These are phyloP conservation scores for Penicillium decumbens DNA, from an alignment of 2,329 filamentous ascomycete species.

Conservation along the genomic window DNA sequence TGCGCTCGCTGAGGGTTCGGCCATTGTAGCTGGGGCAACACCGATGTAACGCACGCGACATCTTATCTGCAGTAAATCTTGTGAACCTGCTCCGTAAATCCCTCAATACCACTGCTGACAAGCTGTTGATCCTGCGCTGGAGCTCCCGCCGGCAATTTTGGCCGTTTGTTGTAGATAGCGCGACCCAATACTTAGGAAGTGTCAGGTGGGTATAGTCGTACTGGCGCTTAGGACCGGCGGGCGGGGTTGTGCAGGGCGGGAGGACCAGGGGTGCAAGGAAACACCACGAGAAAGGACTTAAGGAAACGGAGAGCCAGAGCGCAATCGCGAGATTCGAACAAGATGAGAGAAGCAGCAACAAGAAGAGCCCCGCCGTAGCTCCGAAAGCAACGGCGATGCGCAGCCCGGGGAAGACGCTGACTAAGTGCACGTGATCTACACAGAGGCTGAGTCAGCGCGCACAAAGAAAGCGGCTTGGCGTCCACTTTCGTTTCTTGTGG, in stretches of 20 bases:
- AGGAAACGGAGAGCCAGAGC: not conserved
- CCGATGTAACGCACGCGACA: conserved; percentile 37
- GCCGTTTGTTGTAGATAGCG: conserved; percentile 13
- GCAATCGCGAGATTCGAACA: not conserved
- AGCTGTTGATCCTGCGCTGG: not conserved
- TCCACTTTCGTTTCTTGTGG: conserved; percentile 33
- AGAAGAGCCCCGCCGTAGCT: conserved; percentile 6
- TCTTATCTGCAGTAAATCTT: conserved; percentile 21
- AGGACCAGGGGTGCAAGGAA: conserved; percentile 12
- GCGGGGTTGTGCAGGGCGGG: conserved; percentile 24
- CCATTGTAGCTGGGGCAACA: conserved; percentile 19
- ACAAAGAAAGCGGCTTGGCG: conserved; percentile 32
- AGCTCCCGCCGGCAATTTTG: conserved; percentile 4
- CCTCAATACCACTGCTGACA: conserved; percentile 7
- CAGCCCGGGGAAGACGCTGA: conserved; percentile 6
- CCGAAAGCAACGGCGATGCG: conserved; percentile 8
- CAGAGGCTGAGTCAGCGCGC: conserved; percentile 29
- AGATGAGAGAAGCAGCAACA: not conserved
- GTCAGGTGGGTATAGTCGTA: conserved; percentile 28
- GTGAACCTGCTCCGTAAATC: conserved; percentile 4
- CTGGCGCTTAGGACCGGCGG: conserved; percentile 39
- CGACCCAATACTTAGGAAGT: conserved; percentile 11
- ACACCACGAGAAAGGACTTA: conserved; percentile 1
- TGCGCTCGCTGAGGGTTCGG: conserved; percentile 22
- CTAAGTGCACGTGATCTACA: conserved; percentile 9